Conservation (phyloP, 2,329 filamentous ascomycete genomes). For the Amauroascus niger region DNA sequence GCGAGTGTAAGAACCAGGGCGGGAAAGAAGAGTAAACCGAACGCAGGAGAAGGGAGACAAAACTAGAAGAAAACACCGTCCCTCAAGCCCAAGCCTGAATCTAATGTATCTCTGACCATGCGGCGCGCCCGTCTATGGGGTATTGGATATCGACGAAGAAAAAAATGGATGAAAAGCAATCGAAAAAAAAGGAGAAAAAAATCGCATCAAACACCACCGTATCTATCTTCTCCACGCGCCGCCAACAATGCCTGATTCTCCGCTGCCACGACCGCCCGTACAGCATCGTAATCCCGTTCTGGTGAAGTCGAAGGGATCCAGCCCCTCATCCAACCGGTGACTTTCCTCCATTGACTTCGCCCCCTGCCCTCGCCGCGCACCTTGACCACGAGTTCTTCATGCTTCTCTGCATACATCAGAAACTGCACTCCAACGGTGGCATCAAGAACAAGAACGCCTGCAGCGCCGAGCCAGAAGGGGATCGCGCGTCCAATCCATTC, state of each 20-base stretch:
- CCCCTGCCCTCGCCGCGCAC: constrained; percentile 36
- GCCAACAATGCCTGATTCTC: constrained; percentile 28
- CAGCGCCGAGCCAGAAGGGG: constrained; percentile 58
- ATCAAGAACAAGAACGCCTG: constrained; percentile 54
- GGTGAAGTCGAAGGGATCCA: constrained; percentile 49
- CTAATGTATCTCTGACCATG: background rate
- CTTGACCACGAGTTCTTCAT: constrained; percentile 38
- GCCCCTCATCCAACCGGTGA: constrained; percentile 57
- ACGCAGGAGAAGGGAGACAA: background rate
- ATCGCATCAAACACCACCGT: constrained; percentile 27
- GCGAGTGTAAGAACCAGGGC: background rate
- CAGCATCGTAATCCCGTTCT: constrained; percentile 19
- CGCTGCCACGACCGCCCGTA: constrained; percentile 9
- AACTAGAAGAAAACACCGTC: background rate
- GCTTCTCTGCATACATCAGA: constrained; percentile 46
- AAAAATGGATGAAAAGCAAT: background rate
- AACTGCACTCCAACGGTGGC: constrained; percentile 55
- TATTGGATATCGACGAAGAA: background rate
- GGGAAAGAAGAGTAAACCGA: background rate
- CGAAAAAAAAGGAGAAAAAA: background rate
- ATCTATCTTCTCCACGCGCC: constrained; percentile 22
- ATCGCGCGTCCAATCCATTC: constrained; percentile 50
- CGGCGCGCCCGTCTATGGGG: background rate
- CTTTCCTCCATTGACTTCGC: constrained; percentile 44
- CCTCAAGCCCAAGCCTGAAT: background rate